Evolutionary conservation across 2,329 filamentous ascomycete species (phyloP).

Genomic region (Pyrenochaeta sp.): DNA sequence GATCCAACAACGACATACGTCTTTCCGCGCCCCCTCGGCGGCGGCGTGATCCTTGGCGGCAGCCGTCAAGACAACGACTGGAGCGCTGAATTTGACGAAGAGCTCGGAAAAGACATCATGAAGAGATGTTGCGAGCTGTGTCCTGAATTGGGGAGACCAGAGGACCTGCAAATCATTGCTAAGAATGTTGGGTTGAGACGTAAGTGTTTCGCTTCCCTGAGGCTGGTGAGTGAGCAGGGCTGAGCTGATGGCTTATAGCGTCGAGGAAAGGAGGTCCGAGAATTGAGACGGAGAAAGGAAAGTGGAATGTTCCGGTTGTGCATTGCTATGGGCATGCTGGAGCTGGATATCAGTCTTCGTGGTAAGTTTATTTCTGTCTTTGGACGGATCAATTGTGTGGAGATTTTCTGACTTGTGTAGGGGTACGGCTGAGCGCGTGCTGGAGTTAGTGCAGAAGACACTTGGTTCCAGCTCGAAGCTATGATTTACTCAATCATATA

Average conservation of each 20-base stretch:
- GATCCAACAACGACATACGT: constrained; percentile 56
- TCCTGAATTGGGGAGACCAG: constrained; percentile 72
- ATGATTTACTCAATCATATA: constrained; percentile 9
- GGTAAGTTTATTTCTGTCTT: constrained; percentile 24
- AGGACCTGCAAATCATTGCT: constrained; percentile 77
- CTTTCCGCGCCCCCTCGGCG: constrained; percentile 62
- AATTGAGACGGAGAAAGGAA: constrained; percentile 72
- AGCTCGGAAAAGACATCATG: constrained; percentile 84
- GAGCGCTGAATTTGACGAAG: constrained; percentile 79
- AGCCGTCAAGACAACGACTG: constrained; percentile 82
- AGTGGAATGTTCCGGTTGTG: constrained; percentile 64
- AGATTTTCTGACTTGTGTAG: constrained; percentile 20
- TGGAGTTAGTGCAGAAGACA: constrained; percentile 50
- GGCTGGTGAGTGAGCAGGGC: neutral
- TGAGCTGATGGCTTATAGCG: constrained; percentile 46
- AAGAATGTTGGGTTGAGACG: constrained; percentile 83
- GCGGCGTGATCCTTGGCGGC: constrained; percentile 85
- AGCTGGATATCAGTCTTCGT: constrained; percentile 72
- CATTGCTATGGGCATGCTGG: constrained; percentile 85
- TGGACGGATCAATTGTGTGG: neutral
- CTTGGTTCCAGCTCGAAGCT: constrained; percentile 34
- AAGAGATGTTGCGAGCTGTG: constrained; percentile 72
- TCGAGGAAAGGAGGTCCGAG: constrained; percentile 76
- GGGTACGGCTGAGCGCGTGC: constrained; percentile 53
- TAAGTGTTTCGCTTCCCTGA: constrained; percentile 22